A percentile compares a stretch with the other conserved stretches of the same genome.
These are phyloP conservation scores for Phylloporus sp. DNA, from an alignment of 768 basidiomycete species.

Conservation along the genomic window DNA sequence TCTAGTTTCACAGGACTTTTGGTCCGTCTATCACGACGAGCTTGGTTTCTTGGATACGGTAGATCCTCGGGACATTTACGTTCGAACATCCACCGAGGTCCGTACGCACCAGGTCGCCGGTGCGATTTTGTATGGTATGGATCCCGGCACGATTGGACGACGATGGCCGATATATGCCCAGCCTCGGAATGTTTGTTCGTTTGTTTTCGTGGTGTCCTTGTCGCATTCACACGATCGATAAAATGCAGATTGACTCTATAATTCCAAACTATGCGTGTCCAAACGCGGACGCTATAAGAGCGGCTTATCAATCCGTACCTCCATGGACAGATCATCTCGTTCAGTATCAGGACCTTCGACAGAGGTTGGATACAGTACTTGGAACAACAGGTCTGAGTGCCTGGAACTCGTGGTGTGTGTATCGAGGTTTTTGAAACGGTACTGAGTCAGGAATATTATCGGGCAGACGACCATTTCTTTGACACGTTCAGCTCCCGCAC, in stretches of 20 bases:
- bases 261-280: slow-evolving; percentile 43
- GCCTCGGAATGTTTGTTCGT: slow-evolving; percentile 34
- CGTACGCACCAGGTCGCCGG: slow-evolving; percentile 46
- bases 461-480: slow-evolving; percentile 40
- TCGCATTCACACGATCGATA: not conserved
- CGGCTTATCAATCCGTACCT: slow-evolving; percentile 40
- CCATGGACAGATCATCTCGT: slow-evolving; percentile 44
- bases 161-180: slow-evolving; percentile 39
- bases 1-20: slow-evolving; percentile 37
- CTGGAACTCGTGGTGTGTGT: slow-evolving; percentile 48
- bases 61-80: slow-evolving; percentile 34
- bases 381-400: slow-evolving; percentile 37
- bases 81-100: slow-evolving; percentile 42
- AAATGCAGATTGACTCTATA: slow-evolving; percentile 42
- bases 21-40: slow-evolving; percentile 37
- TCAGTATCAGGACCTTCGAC: slow-evolving; percentile 34
- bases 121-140: slow-evolving; percentile 44
- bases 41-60: slow-evolving; percentile 36
- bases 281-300: slow-evolving; percentile 35
- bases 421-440: not conserved
- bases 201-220: not conserved
- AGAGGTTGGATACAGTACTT: slow-evolving; percentile 33
- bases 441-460: not conserved
- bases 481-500: slow-evolving; percentile 48
- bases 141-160: slow-evolving; percentile 27